Base-by-base conservation (phyloP, 2,329 filamentous ascomycete species). In the Lomentospora prolificans region DNA sequence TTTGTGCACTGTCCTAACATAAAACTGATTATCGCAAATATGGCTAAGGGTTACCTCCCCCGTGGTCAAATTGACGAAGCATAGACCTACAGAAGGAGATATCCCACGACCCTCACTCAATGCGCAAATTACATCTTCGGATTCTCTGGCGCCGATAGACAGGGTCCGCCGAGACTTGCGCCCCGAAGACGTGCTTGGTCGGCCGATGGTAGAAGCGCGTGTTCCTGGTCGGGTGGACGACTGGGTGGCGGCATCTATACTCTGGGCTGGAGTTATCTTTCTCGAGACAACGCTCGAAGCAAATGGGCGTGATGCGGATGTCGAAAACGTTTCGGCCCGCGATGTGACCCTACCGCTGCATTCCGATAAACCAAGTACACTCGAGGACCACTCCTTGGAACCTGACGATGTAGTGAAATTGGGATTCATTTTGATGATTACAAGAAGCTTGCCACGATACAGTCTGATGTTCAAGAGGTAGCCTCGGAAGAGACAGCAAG, bases 1-100 rank as follows among this genome's bases (percentile, higher is more conserved):
- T 66, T 96, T 96, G 69, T 95, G 89, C 28, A 95, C 76, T 0
- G 90, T 95, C 64, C 85, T 86, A 57, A 90, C 85, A 66, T 95
- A 97, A 31, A 90, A 95, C 66, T 96, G 90, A 57, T 86, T 95
- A 68, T 97, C 92, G 65, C 87, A 90, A 60, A 97, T 92, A 64
- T 96, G 90, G 65, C 89, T 95, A 39, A 97, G 77, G 27, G 90
- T 82, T 14, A 84, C 88, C 69, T 96, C 90, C 39, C 87, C 88
- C 2, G 89, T 91, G 44, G 89, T 85, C 3, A 95, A 76, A 64
- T 97, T 95, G 65, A 96, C 76, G 64, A 96, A 91, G 2, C 90
- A 89, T 41, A 96, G 75, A 1, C 92, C 91, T 2, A 97, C 85
- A 0, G 85, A 87, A 0, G 90, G 90, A 22, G 88, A 85, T 3